Percentiles rank a stretch among this genome's conserved stretches.
Conservation (phyloP, 2,329 filamentous ascomycete species). For the Rutstroemia sp. region DNA sequence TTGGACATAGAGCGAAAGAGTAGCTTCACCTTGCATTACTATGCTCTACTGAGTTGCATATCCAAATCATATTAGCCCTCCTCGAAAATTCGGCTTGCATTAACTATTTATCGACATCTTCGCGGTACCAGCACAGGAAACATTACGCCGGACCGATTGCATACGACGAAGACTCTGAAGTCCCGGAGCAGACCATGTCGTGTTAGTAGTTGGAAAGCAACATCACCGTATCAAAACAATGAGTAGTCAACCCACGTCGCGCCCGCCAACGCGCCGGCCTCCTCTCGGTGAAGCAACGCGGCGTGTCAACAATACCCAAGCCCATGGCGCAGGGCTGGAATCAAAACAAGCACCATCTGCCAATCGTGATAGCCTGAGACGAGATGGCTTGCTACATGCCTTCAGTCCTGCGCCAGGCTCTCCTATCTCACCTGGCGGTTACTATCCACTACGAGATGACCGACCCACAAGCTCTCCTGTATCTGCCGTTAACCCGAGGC, state of each 20-base stretch:
- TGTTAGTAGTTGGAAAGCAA: not conserved
- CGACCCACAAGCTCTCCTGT: slow-evolving; percentile 22
- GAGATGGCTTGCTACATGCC: slow-evolving; percentile 16
- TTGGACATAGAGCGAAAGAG: not conserved
- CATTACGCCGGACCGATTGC: not conserved
- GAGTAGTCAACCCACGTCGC: slow-evolving; percentile 16
- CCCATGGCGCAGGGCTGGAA: not conserved
- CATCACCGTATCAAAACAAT: slow-evolving; percentile 12
- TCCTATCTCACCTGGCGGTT: slow-evolving; percentile 9
- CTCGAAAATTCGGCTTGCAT: not conserved
- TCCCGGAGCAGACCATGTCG: not conserved
- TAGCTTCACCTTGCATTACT: not conserved
- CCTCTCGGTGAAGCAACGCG: slow-evolving; percentile 28
- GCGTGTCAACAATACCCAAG: slow-evolving; percentile 27
- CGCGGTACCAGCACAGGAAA: too few species aligned
- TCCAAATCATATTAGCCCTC: not conserved
- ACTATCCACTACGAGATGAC: slow-evolving; percentile 8
- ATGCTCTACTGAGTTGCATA: not conserved
- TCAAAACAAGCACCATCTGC: slow-evolving; percentile 17
- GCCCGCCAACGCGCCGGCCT: slow-evolving; percentile 24
- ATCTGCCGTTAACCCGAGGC: slow-evolving; percentile 26
- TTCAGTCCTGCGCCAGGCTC: slow-evolving; percentile 9
- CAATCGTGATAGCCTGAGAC: slow-evolving; percentile 23
- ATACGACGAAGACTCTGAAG: not conserved
- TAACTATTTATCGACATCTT: not conserved